Evolutionary conservation across 306 rosid species (phyloP), one percentile per base, ranked within the genome.

Genomic region (Acacia melanoxylon): DNA sequence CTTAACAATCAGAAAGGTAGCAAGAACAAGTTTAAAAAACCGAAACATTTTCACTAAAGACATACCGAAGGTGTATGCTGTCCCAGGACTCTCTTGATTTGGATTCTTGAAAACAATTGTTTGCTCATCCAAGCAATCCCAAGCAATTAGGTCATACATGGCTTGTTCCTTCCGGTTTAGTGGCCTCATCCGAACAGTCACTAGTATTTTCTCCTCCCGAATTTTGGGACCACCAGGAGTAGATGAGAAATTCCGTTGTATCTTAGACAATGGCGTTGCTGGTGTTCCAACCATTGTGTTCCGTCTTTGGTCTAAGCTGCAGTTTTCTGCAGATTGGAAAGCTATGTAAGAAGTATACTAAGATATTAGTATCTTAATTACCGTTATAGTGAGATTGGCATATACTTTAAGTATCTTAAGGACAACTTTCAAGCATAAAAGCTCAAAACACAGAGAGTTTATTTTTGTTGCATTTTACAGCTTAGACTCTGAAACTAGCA

Each of bases 171-270:
- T 89, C 73, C 90, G 84, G 81, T 86, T 95, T 27, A 95, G 86
- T 1, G 97, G 99, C 91, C 99, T 89, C 90, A 93, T 76, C 49
- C 97, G 92, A 63, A 95, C 98, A 0, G 97, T 92, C 37, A 95
- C 99, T 12, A 86, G 84, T 74, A 93, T 93, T 68, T 91, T 95
- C 91, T 95, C 99, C 88, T 93, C 97, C 9, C 89, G 88, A 80
- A 81, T 65, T 89, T 82, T 95, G 41, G 87, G 80, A 70, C 93
- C 92, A 27, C 93, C 91, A 0, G 98, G 99, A 41, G 97, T 93
- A 45, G 83, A 81, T 5, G 90, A 69, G 25, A 72, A 74, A 27
- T 84, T 90, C 88, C 90, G 84, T 41, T 78, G 91, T 4, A 88
- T 74, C 89, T 90, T 95, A 49, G 90, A 78, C 59, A 68, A 80